phyloP scores from a whole-genome alignment of 495 filamentous ascomycete genomes.

The Aspergillus asperescens region DNA sequence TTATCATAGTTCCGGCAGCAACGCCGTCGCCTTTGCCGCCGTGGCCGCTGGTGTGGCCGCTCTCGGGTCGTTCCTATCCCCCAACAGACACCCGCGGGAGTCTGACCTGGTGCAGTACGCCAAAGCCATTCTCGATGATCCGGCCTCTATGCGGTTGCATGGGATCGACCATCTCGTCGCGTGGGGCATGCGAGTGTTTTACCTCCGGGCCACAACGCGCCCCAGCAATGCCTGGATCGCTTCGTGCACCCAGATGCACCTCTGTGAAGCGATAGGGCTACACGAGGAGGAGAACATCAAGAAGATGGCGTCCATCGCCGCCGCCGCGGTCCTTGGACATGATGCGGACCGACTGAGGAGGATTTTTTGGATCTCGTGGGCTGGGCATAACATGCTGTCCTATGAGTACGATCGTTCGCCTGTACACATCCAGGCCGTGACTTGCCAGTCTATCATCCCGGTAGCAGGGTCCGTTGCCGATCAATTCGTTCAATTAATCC shows the following conservation, averaged over 20 bases:
- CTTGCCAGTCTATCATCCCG: constrained; percentile 21
- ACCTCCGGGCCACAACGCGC: constrained; percentile 31
- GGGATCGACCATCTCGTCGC: constrained; percentile 32
- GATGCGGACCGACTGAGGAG: constrained; percentile 28
- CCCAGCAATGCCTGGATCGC: constrained; percentile 35
- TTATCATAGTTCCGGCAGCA: constrained; percentile 20
- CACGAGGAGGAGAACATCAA: constrained; percentile 29
- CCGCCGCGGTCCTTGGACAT: constrained; percentile 22
- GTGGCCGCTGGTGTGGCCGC: constrained; percentile 28
- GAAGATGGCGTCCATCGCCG: constrained; percentile 21
- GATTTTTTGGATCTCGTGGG: constrained; percentile 34
- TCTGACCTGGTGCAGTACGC: constrained; percentile 29
- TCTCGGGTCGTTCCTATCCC: constrained; percentile 30
- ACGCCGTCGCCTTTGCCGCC: constrained; percentile 23
- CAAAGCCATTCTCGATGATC: constrained; percentile 32
- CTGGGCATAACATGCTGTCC: constrained; percentile 29
- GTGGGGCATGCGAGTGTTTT: constrained; percentile 32
- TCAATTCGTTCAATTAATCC: constrained; percentile 27
- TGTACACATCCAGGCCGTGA: constrained; percentile 23
- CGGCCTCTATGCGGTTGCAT: constrained; percentile 24
- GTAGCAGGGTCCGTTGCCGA: constrained; percentile 22
- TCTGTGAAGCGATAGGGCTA: constrained; percentile 26
- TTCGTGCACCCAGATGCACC: constrained; percentile 32
- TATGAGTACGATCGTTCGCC: constrained; percentile 31
- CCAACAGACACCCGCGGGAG: constrained; percentile 24